Conservation (phyloP, 2,329 filamentous ascomycete species). For the Phyllosticta citribraziliensis region DNA sequence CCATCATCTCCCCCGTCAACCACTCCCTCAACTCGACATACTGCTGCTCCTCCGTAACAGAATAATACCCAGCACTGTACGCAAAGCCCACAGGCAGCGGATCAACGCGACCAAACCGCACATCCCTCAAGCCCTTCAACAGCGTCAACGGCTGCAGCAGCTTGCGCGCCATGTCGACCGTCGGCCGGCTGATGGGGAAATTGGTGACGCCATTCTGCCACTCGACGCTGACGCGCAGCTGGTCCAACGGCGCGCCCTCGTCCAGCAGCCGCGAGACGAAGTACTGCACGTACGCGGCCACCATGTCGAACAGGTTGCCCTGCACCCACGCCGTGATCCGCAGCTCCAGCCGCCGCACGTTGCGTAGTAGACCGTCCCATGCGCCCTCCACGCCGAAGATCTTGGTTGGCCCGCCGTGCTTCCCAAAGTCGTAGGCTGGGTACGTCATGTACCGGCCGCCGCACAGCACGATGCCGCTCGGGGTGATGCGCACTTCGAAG, state of each 20-base stretch:
- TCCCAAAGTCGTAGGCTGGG: constrained; percentile 6
- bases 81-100: background rate
- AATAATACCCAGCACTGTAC: background rate
- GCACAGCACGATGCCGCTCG: background rate
- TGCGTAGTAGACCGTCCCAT: background rate
- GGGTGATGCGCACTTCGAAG: constrained; percentile 1
- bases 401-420: constrained; percentile 1
- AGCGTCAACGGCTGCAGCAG: constrained; percentile 1
- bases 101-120: background rate
- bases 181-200: constrained; percentile 1
- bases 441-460: background rate
- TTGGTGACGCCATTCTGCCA: constrained; percentile 6
- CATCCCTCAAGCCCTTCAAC: background rate
- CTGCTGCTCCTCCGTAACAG: constrained; percentile 1
- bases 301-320: background rate
- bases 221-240: background rate
- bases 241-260: background rate
- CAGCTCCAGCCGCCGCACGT: background rate
- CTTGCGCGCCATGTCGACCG: background rate
- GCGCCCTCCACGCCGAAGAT: background rate
- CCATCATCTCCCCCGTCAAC: background rate
- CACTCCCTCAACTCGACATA: constrained; percentile 2
- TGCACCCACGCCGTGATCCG: constrained; percentile 1
- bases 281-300: background rate
- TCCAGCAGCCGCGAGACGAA: background rate